Percentiles rank a stretch among this genome's conserved stretches.
phyloP scores from a whole-genome alignment of 106 monocot species.

The Platanthera guangdongensis region DNA sequence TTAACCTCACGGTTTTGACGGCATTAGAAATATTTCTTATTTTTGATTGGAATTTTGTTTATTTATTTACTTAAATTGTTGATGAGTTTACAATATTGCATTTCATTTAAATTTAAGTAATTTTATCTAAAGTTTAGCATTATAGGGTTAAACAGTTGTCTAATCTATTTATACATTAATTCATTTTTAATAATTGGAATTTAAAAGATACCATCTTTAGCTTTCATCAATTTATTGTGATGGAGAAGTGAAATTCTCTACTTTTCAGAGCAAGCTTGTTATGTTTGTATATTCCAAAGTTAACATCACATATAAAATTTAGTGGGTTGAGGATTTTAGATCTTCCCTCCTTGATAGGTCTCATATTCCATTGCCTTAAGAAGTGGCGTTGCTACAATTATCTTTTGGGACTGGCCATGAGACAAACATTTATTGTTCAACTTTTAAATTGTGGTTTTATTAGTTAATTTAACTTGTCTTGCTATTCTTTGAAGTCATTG shows the following conservation, averaged over 20 bases:
- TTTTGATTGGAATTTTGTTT: no score
- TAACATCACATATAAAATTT: no score
- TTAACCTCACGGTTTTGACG: not conserved
- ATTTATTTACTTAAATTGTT: no score
- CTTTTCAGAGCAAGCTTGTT: conserved; percentile 7
- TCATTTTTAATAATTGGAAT: not conserved
- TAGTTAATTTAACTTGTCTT: not conserved
- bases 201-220: not conserved
- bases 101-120: no score
- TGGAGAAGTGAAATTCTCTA: not conserved
- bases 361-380: conserved; percentile 44
- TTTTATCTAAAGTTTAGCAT: not conserved
- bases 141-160: not conserved
- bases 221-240: not conserved
- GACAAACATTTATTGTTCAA: conserved; percentile 17
- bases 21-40: no score
- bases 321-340: not conserved
- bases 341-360: not conserved
- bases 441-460: not conserved
- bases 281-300: conserved; percentile 18
- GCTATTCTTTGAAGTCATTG: not conserved
- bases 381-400: conserved; percentile 22
- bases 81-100: no score
- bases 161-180: no score
- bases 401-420: conserved; percentile 29